A percentile compares a stretch with the other conserved stretches of the same genome.
These are phyloP conservation scores for Coemansia sp. DNA, from an alignment of 192 early-diverging fungal genomes.

Conservation along the genomic window DNA sequence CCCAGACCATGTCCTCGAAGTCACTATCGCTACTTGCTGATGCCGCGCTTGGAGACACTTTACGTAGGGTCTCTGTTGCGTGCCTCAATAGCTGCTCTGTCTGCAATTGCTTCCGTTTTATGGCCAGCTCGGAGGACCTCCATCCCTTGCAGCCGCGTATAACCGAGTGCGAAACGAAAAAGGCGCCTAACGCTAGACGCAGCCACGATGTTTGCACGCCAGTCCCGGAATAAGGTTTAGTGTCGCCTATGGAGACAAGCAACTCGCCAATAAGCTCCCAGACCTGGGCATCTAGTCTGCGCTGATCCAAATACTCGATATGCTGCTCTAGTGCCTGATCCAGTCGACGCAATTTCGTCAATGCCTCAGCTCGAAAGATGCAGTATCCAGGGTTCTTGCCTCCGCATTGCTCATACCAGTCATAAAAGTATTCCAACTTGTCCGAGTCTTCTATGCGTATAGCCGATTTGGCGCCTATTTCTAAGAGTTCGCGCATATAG, in stretches of 20 bases:
- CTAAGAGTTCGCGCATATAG: conserved; percentile 35
- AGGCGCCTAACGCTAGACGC: conserved; percentile 29
- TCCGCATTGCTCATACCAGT: conserved; percentile 35
- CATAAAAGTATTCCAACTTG: conserved; percentile 21
- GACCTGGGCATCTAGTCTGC: conserved; percentile 35
- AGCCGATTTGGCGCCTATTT: conserved; percentile 37
- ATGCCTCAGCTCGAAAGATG: conserved; percentile 23
- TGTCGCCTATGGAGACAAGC: conserved; percentile 10
- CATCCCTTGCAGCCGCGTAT: conserved; percentile 30
- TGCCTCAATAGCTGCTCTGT: neutral
- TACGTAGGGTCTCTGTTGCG: neutral
- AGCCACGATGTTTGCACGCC: neutral
- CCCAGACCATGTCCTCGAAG: conserved; percentile 7
- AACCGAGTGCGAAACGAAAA: conserved; percentile 21
- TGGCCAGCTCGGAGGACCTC: conserved; percentile 13
- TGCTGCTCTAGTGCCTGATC: conserved; percentile 27
- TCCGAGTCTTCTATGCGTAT: conserved; percentile 17
- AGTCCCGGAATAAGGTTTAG: neutral
- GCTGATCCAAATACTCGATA: conserved; percentile 28
- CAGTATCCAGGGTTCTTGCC: conserved; percentile 44
- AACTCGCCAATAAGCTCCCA: conserved; percentile 40
- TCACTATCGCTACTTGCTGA: neutral
- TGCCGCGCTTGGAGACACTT: neutral
- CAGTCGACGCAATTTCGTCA: conserved; percentile 13
- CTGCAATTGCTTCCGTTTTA: conserved; percentile 25